Conservation (phyloP, 2,329 filamentous ascomycete genomes). For the Erysiphe pulchra region DNA sequence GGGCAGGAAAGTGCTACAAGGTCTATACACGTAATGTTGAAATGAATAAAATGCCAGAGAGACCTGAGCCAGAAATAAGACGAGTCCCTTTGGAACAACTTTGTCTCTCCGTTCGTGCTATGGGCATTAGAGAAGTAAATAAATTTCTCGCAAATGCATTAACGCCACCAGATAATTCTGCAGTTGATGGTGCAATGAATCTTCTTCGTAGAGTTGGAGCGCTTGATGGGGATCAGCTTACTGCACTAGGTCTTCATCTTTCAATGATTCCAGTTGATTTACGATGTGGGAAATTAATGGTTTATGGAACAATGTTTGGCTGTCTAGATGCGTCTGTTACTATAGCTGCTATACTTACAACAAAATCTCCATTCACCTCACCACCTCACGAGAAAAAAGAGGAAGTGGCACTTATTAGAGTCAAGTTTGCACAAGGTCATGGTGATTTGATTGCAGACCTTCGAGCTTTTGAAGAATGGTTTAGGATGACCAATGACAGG, state of each 20-base stretch:
- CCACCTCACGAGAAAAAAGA: slow-evolving; percentile 55
- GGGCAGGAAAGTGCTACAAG: slow-evolving; percentile 82
- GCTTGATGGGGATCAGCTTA: slow-evolving; percentile 62
- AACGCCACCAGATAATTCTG: slow-evolving; percentile 63
- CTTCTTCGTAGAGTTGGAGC: slow-evolving; percentile 70
- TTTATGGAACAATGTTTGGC: slow-evolving; percentile 81
- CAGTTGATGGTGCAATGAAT: slow-evolving; percentile 63
- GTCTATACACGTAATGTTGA: slow-evolving; percentile 76
- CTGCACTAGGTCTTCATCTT: slow-evolving; percentile 76
- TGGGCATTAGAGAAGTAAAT: slow-evolving; percentile 67
- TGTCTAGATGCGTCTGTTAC: slow-evolving; percentile 74
- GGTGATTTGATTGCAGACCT: slow-evolving; percentile 80
- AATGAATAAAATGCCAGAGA: slow-evolving; percentile 51
- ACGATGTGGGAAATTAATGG: slow-evolving; percentile 79
- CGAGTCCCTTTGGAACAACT: slow-evolving; percentile 84
- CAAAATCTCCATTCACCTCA: slow-evolving; percentile 63
- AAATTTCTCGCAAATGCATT: slow-evolving; percentile 64
- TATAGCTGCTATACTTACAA: slow-evolving; percentile 79
- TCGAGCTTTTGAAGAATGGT: slow-evolving; percentile 62
- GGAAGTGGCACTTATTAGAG: slow-evolving; percentile 50
- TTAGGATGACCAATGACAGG: slow-evolving; percentile 33
- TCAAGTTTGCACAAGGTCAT: slow-evolving; percentile 48
- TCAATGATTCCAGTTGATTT: slow-evolving; percentile 86
- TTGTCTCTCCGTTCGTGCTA: slow-evolving; percentile 80
- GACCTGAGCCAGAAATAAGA: slow-evolving; percentile 81